Percentiles rank a stretch among this genome's conserved stretches.
Conservation (phyloP, 2,329 filamentous ascomycete species). For the Chaetomium olivaceum region DNA sequence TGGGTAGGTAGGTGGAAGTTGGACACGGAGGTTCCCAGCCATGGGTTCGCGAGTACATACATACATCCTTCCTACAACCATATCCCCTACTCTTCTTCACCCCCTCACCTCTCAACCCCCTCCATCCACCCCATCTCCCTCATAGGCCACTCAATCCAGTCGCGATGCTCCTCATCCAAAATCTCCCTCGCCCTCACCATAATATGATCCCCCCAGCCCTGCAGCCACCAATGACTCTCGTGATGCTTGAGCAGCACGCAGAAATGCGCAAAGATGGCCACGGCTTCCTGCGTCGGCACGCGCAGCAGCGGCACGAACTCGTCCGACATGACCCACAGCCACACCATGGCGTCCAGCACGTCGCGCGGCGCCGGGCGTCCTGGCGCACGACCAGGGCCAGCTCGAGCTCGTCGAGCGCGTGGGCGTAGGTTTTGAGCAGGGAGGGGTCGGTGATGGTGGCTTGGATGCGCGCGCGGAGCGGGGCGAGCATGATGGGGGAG, state of each 20-base stretch:
- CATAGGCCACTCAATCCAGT: conserved; percentile 38
- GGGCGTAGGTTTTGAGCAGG: conserved; percentile 34
- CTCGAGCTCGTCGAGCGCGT: conserved; percentile 40
- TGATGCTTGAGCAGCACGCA: conserved; percentile 39
- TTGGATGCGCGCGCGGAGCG: conserved; percentile 32
- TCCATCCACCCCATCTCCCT: conserved; percentile 14
- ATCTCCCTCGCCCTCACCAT: conserved; percentile 36
- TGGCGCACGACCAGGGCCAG: conserved; percentile 34
- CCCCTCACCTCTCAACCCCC: background rate
- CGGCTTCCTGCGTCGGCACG: conserved; percentile 34
- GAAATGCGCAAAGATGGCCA: conserved; percentile 41
- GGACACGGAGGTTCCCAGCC: too few species aligned
- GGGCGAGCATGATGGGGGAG: conserved; percentile 26
- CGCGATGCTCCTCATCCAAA: conserved; percentile 39
- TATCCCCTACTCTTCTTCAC: too few species aligned
- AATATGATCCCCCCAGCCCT: conserved; percentile 39
- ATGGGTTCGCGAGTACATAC: too few species aligned
- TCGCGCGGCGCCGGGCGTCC: conserved; percentile 35
- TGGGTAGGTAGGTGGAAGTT: too few species aligned
- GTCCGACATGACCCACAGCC: conserved; percentile 42
- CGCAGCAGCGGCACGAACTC: conserved; percentile 42
- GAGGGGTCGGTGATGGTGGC: conserved; percentile 14
- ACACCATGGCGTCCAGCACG: conserved; percentile 43
- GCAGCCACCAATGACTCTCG: conserved; percentile 41
- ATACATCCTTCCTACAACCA: too few species aligned